Percentiles rank a stretch among this genome's conserved stretches.
Evolutionary conservation across 2,329 filamentous ascomycete genomes (phyloP).

Genomic region (Fusarium acutatum): DNA sequence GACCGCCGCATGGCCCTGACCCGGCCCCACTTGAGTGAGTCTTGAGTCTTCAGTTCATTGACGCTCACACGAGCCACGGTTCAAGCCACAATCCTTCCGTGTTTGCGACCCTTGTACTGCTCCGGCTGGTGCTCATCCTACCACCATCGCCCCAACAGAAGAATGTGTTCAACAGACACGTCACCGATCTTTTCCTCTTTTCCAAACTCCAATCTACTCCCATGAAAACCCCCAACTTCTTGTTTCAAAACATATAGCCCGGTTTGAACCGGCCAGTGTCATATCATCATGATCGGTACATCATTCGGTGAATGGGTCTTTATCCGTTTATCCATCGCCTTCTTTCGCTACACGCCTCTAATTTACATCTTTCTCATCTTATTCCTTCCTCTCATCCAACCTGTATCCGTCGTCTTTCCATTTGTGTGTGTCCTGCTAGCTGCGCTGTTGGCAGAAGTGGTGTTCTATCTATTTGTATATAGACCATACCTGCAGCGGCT

Average conservation of each 20-base stretch:
- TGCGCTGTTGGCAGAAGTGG: constrained; percentile 50
- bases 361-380: constrained; percentile 48
- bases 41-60: background rate
- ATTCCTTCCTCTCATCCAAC: constrained; percentile 32
- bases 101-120: constrained; percentile 14
- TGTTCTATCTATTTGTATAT: constrained; percentile 56
- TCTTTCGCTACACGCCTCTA: constrained; percentile 55
- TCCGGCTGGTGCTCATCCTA: background rate
- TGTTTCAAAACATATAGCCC: background rate
- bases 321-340: constrained; percentile 55
- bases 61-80: background rate
- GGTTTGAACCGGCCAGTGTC: background rate
- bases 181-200: background rate
- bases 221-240: background rate
- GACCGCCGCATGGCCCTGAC: background rate
- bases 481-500: constrained; percentile 53
- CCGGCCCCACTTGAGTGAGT: background rate
- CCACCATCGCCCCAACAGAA: constrained; percentile 22
- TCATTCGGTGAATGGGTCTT: constrained; percentile 52
- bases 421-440: constrained; percentile 34
- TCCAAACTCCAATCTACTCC: background rate
- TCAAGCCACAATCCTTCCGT: constrained; percentile 16
- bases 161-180: constrained; percentile 28
- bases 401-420: constrained; percentile 16
- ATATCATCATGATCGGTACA: constrained; percentile 48